A percentile compares a stretch with the other conserved stretches of the same genome.
Evolutionary conservation across 1,284 basidiomycete genomes (phyloP).

Genomic region (Peniophora sp.): DNA sequence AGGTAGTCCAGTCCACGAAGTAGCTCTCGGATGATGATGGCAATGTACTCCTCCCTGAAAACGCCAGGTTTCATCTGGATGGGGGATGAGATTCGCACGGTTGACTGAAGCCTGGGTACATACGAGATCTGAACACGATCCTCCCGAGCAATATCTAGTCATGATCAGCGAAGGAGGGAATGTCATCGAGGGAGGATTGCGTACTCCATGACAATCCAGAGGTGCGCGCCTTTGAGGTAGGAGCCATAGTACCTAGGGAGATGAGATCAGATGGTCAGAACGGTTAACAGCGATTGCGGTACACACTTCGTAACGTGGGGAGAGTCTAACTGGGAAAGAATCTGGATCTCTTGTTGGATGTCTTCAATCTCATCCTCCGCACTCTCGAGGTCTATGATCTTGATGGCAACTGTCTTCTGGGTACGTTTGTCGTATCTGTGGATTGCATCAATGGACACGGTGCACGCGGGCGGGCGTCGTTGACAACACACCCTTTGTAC

Average conservation of each 20-base stretch:
- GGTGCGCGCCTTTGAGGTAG: constrained; percentile 87
- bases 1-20: constrained; percentile 92
- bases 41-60: constrained; percentile 97
- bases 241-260: constrained; percentile 85
- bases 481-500: constrained; percentile 75
- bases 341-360: constrained; percentile 98
- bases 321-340: constrained; percentile 95
- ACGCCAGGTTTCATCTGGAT: constrained; percentile 93
- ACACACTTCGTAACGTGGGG: constrained; percentile 89
- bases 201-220: constrained; percentile 99
- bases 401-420: constrained; percentile 91
- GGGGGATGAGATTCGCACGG: constrained; percentile 9
- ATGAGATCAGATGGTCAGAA: not conserved
- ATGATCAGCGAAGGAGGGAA: constrained; percentile 7
- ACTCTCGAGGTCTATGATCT: constrained; percentile 98
- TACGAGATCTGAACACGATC: constrained; percentile 80
- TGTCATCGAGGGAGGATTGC: constrained; percentile 12
- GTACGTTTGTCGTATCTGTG: constrained; percentile 85
- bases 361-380: constrained; percentile 99
- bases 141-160: constrained; percentile 74
- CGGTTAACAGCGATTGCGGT: not conserved
- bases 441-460: not conserved
- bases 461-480: constrained; percentile 4
- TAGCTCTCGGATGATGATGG: constrained; percentile 91
- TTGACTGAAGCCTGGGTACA: constrained; percentile 15